phyloP scores from a whole-genome alignment of 164 flowering plant genomes.

The Sedum album region DNA sequence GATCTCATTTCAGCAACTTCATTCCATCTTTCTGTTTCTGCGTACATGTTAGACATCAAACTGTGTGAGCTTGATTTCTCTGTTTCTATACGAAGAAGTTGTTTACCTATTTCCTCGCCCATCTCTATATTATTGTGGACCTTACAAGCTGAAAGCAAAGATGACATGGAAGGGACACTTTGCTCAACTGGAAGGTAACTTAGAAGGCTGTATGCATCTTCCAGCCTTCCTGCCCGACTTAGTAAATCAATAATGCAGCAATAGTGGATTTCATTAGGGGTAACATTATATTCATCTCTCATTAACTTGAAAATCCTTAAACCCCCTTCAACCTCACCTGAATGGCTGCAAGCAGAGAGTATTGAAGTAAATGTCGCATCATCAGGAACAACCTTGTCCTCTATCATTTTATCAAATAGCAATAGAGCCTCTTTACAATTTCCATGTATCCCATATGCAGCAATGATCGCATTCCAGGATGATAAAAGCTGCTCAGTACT shows the following conservation, averaged over 20 bases:
- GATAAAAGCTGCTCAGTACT: slow-evolving; percentile 8
- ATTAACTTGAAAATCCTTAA: slow-evolving; percentile 31
- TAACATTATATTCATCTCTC: slow-evolving; percentile 24
- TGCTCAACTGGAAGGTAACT: slow-evolving; percentile 21
- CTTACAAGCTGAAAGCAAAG: slow-evolving; percentile 55
- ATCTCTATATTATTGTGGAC: slow-evolving; percentile 26
- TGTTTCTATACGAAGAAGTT: slow-evolving; percentile 32
- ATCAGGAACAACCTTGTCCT: slow-evolving; percentile 26
- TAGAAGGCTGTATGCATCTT: slow-evolving; percentile 41
- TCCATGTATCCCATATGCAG: slow-evolving; percentile 46
- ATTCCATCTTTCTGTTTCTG: slow-evolving; percentile 45
- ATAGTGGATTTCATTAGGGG: slow-evolving; percentile 47
- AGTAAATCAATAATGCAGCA: slow-evolving; percentile 58
- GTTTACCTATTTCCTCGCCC: slow-evolving; percentile 36
- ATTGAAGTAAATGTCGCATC: slow-evolving; percentile 36
- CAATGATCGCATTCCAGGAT: slow-evolving; percentile 48
- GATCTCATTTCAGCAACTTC: slow-evolving; percentile 30
- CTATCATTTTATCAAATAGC: slow-evolving; percentile 31
- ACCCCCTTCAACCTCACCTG: slow-evolving; percentile 55
- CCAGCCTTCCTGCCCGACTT: too few relatives aligned
- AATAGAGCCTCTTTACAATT: slow-evolving; percentile 22
- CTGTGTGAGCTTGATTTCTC: slow-evolving; percentile 29
- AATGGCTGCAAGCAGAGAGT: slow-evolving; percentile 55
- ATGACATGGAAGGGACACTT: slow-evolving; percentile 26
- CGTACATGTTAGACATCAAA: slow-evolving; percentile 37